phyloP scores from a whole-genome alignment of 768 basidiomycete species.

The Rhodosporidiobolus sp. region DNA sequence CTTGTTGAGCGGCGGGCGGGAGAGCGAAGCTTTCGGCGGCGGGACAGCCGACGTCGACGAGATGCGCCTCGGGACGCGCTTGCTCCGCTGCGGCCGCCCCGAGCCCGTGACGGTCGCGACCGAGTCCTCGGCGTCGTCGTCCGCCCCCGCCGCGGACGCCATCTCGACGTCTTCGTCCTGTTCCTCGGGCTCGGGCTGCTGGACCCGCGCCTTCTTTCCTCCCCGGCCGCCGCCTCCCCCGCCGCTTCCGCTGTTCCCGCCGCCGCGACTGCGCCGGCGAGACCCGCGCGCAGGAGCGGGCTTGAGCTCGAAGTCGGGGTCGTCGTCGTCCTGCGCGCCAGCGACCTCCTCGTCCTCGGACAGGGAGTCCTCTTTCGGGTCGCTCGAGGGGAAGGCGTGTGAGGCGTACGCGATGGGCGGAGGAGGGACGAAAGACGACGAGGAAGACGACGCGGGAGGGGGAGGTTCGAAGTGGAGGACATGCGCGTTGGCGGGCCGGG shows the following conservation, averaged over 20 bases:
- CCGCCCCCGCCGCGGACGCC: background rate
- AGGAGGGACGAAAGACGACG: too few relatives aligned
- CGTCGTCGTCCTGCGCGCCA: background rate
- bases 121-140: background rate
- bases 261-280: background rate
- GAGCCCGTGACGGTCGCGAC: background rate
- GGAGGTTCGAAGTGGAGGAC: too few relatives aligned
- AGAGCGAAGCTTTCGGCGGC: background rate
- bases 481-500: too few relatives aligned
- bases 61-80: background rate
- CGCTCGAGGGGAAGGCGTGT: background rate
- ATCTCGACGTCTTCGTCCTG: conserved; percentile 2
- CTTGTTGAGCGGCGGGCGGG: background rate
- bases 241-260: background rate
- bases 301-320: conserved; percentile 5
- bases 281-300: background rate
- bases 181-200: background rate
- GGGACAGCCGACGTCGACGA: background rate
- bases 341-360: background rate
- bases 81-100: background rate
- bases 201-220: conserved; percentile 1
- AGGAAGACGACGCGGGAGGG: too few relatives aligned
- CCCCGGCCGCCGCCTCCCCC: background rate
- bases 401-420: background rate
- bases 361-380: background rate